Percentiles rank a stretch among this genome's conserved stretches.
phyloP scores from a whole-genome alignment of 2,329 filamentous ascomycete species.

The Claviceps spartinae region DNA sequence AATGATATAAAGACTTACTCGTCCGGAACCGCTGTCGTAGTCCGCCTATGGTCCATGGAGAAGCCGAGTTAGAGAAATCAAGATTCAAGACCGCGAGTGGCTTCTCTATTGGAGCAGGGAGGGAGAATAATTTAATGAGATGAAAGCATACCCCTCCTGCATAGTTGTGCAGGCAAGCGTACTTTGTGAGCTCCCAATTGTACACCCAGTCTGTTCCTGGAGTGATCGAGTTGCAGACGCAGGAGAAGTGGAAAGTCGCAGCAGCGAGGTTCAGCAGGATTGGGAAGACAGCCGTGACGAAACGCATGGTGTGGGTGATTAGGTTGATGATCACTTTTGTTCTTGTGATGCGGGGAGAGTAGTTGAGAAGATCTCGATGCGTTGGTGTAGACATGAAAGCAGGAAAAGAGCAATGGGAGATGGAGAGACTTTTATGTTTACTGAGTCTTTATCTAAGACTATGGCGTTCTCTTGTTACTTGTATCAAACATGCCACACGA shows the following conservation, averaged over 20 bases:
- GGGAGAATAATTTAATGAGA: not conserved
- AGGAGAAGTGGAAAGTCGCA: constrained; percentile 10
- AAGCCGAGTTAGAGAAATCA: not conserved
- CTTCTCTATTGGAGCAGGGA: not conserved
- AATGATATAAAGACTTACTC: not conserved
- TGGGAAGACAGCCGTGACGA: not conserved
- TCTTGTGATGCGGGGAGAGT: too few relatives aligned
- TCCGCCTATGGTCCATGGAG: not conserved
- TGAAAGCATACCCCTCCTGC: not conserved
- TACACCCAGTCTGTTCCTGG: not conserved
- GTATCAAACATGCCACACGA: too few relatives aligned
- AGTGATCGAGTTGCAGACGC: not conserved
- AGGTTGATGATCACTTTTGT: too few relatives aligned
- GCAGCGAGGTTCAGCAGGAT: not conserved
- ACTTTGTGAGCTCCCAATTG: not conserved
- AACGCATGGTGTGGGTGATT: not conserved
- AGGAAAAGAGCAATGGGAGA: too few relatives aligned
- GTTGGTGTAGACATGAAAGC: too few relatives aligned
- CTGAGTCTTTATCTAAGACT: too few relatives aligned
- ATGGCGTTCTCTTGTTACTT: too few relatives aligned
- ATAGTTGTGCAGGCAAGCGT: not conserved
- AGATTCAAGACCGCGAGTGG: too few relatives aligned
- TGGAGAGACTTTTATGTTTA: too few relatives aligned
- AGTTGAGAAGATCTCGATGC: too few relatives aligned
- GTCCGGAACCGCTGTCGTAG: not conserved